phyloP scores from a whole-genome alignment of 2,329 filamentous ascomycete species.

The Pseudocercospora macadamiae region DNA sequence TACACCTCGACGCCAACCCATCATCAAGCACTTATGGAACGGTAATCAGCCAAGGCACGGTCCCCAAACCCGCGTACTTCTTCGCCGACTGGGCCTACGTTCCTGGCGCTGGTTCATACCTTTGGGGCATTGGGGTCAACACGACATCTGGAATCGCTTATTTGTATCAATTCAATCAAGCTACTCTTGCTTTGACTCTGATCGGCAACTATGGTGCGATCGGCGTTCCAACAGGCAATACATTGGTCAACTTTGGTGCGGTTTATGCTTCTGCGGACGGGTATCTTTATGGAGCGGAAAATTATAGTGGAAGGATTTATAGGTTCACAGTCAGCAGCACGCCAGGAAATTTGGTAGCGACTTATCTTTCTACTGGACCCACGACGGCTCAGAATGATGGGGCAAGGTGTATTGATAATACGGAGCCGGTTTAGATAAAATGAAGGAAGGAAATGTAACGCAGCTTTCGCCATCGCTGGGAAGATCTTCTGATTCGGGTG shows the following conservation, averaged over 20 bases:
- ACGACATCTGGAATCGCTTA: neutral
- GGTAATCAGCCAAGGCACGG: neutral
- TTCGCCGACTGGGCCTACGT: conserved; percentile 19
- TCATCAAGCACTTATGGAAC: conserved; percentile 8
- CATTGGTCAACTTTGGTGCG: conserved; percentile 7
- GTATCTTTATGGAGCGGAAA: conserved; percentile 6
- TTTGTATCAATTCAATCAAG: conserved; percentile 4
- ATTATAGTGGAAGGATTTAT: conserved; percentile 6
- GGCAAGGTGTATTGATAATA: conserved; percentile 16
- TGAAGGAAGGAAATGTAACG: no score
- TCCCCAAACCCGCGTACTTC: conserved; percentile 1
- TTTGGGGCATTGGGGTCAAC: conserved; percentile 12
- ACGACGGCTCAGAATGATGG: conserved; percentile 8
- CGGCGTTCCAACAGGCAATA: neutral
- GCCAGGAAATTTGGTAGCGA: neutral
- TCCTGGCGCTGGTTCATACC: conserved; percentile 3
- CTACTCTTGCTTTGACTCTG: neutral
- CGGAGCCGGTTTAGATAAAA: conserved; percentile 9
- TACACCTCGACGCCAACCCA: conserved; percentile 4
- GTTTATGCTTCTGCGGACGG: conserved; percentile 11
- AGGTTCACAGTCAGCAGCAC: conserved; percentile 4
- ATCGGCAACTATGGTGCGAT: conserved; percentile 1
- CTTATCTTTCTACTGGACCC: neutral
- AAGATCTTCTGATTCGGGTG: no score
- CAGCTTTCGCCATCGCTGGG: no score